A percentile compares a stretch with the other conserved stretches of the same genome.
Evolutionary conservation across 2,329 filamentous ascomycete genomes (phyloP).

Genomic region (Trichoderma sp.): DNA sequence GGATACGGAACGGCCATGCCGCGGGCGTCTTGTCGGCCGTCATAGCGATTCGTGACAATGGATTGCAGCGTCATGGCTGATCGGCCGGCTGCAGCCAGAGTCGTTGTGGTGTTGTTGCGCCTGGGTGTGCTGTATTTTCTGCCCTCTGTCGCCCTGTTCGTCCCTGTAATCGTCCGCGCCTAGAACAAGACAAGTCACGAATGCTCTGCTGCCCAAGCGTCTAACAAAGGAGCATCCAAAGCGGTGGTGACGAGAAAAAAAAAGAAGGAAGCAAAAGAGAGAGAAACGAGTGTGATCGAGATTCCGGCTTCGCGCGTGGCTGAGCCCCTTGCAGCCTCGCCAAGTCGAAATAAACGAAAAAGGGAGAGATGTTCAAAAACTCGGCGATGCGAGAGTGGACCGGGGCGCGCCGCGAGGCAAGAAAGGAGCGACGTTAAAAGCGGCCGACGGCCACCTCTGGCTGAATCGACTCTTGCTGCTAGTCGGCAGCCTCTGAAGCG

Average conservation of each 20-base stretch:
- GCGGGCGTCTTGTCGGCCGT: constrained; percentile 35
- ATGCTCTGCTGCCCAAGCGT: not conserved
- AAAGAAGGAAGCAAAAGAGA: not conserved
- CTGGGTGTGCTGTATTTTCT: not conserved
- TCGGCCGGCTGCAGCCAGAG: not conserved
- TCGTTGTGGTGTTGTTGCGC: not conserved
- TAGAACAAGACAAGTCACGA: not conserved
- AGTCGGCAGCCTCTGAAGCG: constrained; percentile 9
- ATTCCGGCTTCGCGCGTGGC: not conserved
- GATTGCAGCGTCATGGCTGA: constrained; percentile 38
- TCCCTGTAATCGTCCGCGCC: not conserved
- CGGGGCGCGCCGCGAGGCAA: constrained; percentile 20
- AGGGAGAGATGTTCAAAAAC: constrained; percentile 1
- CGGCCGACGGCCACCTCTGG: not conserved
- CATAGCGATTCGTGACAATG: constrained; percentile 32
- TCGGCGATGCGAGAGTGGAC: constrained; percentile 10
- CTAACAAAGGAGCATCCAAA: constrained; percentile 1
- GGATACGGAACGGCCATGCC: constrained; percentile 43
- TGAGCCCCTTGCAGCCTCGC: not conserved
- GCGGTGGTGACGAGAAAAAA: constrained; percentile 2
- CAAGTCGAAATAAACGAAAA: not conserved
- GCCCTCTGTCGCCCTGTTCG: not conserved
- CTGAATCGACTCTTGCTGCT: not conserved
- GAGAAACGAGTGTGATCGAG: not conserved
- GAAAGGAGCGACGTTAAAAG: constrained; percentile 24